Percentiles rank a stretch among this genome's conserved stretches.
Conservation (phyloP, 2,329 filamentous ascomycete species). For the Thielaviopsis populi region DNA sequence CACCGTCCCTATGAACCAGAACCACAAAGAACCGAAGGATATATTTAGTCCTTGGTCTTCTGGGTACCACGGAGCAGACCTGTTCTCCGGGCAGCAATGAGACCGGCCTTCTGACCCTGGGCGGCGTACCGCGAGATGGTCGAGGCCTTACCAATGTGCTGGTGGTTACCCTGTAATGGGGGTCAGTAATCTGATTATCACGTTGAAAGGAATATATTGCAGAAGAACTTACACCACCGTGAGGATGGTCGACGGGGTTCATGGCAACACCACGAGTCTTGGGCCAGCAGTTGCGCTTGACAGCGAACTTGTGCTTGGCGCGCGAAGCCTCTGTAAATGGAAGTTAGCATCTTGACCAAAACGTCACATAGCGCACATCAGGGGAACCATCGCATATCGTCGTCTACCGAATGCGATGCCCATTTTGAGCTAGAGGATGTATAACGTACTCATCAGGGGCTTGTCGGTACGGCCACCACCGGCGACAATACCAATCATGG, state of each 20-base stretch:
- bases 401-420: background rate
- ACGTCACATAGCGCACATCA: background rate
- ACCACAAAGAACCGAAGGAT: slow-evolving; percentile 16
- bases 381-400: background rate
- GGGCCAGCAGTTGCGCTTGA: slow-evolving; percentile 99
- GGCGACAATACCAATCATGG: slow-evolving; percentile 99
- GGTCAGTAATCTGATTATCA: slow-evolving; percentile 28
- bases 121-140: slow-evolving; percentile 97
- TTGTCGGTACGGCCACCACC: slow-evolving; percentile 99
- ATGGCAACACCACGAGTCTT: slow-evolving; percentile 99
- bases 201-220: background rate
- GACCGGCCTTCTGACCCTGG: slow-evolving; percentile 99
- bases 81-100: slow-evolving; percentile 98
- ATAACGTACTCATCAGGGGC: slow-evolving; percentile 72
- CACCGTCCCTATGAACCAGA: slow-evolving; percentile 38
- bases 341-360: slow-evolving; percentile 28
- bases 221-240: slow-evolving; percentile 59
- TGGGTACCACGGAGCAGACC: slow-evolving; percentile 99
- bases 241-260: slow-evolving; percentile 99
- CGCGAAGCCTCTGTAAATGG: slow-evolving; percentile 71
- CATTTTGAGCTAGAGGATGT: background rate
- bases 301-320: slow-evolving; percentile 99
- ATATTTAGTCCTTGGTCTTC: slow-evolving; percentile 90
- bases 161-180: slow-evolving; percentile 74
- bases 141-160: slow-evolving; percentile 99